These are phyloP conservation scores for Penicillium sp. DNA, from an alignment of 2,329 filamentous ascomycete species.

Conservation along the genomic window DNA sequence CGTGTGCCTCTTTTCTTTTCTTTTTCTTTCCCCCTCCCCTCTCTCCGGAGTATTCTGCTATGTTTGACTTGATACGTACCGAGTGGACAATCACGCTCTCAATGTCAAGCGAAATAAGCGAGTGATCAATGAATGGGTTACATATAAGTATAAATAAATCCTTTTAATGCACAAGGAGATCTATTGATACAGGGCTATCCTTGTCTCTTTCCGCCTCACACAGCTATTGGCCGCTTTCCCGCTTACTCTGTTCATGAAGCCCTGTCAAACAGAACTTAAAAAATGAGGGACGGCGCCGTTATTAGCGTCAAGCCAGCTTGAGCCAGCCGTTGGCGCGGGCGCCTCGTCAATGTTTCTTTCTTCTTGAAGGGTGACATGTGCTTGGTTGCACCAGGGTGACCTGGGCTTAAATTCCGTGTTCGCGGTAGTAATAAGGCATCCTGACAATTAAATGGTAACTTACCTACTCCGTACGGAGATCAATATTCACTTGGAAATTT, in stretches of 20 bases:
- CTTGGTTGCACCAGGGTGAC: too few relatives aligned
- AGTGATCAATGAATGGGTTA: background rate
- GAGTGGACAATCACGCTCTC: background rate
- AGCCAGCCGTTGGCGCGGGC: background rate
- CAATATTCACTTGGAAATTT: background rate
- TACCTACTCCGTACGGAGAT: background rate
- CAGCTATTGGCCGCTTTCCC: background rate
- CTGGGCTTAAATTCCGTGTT: background rate
- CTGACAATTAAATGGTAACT: too few relatives aligned
- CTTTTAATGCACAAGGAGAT: background rate
- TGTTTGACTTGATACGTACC: background rate
- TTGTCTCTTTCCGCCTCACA: background rate
- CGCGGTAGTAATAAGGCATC: too few relatives aligned
- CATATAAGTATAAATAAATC: background rate
- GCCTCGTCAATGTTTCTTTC: background rate
- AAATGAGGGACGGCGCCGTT: background rate
- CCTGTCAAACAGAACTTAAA: background rate
- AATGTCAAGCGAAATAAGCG: background rate
- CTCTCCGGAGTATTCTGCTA: too few relatives aligned
- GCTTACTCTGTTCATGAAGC: background rate
- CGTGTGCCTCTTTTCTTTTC: background rate
- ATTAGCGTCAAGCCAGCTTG: background rate
- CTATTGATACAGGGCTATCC: background rate
- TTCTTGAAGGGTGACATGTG: background rate
- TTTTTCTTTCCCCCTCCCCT: too few relatives aligned